phyloP scores from a whole-genome alignment of 805 yeast genomes.

The Suhomyces canberraensis region DNA sequence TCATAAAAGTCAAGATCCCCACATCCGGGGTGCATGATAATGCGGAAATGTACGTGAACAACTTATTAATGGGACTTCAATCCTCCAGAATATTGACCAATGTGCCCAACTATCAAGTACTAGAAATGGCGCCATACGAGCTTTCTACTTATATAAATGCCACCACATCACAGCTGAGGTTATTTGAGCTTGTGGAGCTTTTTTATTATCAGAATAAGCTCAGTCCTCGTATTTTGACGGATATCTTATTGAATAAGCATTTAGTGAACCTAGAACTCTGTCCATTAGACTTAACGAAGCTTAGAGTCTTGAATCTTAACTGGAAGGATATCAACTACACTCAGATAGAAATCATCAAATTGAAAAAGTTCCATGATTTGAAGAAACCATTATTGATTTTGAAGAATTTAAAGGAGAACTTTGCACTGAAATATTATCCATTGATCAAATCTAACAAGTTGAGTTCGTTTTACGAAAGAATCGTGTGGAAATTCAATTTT shows the following conservation, averaged over 20 bases:
- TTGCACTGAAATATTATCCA: constrained; percentile 22
- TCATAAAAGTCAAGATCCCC: constrained; percentile 6
- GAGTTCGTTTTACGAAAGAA: constrained; percentile 37
- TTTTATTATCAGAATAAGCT: constrained; percentile 26
- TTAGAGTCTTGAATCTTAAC: constrained; percentile 4
- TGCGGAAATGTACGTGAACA: constrained; percentile 11
- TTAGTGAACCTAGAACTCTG: constrained; percentile 12
- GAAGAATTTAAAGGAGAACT: constrained; percentile 26
- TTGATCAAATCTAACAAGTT: constrained; percentile 19
- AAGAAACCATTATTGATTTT: constrained; percentile 30
- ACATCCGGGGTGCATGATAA: constrained; percentile 1
- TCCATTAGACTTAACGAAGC: constrained; percentile 15
- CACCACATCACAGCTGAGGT: constrained; percentile 6
- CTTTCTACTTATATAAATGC: constrained; percentile 17
- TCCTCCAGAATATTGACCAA: constrained; percentile 9
- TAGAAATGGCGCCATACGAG: constrained; percentile 16
- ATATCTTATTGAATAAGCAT: constrained; percentile 25
- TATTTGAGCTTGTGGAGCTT: constrained; percentile 16
- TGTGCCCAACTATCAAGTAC: constrained; percentile 11
- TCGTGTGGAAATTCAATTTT: constrained; percentile 40
- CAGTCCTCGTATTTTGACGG: constrained; percentile 22
- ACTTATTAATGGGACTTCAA: constrained; percentile 26
- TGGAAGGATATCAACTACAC: constrained; percentile 22
- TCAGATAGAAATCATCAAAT: constrained; percentile 28
- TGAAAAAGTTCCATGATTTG: constrained; percentile 36